Base-by-base conservation (phyloP, 2,329 filamentous ascomycete genomes). In the Botryotinia narcissicola region DNA sequence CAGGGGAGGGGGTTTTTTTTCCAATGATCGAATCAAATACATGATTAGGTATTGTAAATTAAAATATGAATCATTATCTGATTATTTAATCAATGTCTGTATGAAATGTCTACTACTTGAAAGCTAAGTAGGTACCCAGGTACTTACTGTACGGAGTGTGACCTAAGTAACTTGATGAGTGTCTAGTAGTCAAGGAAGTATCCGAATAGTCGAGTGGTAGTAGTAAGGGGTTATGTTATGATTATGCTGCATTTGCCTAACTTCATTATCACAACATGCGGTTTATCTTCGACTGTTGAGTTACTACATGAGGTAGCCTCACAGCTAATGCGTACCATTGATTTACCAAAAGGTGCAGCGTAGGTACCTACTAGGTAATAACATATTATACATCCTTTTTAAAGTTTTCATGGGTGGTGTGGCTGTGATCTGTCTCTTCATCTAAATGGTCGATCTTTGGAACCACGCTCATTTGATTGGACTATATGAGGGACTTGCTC, bases 361-460 rank as follows among this genome's bases (percentile, higher is more conserved):
- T 16, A 51, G 48, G 48, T 14, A 32, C 54, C 54, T 59, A 14
- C 48, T 59, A 32, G 54, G n/a, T 32, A 29, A 32, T 57, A 18
- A n/a, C 29, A 59, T 35, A 59, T 25, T 37, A 61, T 37, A 40
- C 32, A 61, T 61, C 59, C 32, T n/a, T 18, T 42, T 62, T 32
- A 62, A 42, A 42, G 37, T 70, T 60, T 70, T 20, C 40, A 51
- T 71, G 57, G 57, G 22, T 63, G 16, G 29, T 71, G 59, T 51
- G 59, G 59, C 69, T 71, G 42, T 54, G 69, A 42, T 57, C 32
- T 61, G 54, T 60, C 48, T 16, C 48, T 51, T 51, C 25, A 51
- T 51, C 62, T 64, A 64, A 64, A 64, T 48, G 42, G 51, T 70
- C 54, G 51, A 61, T 70, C 67, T 48, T 25, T 64, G 10, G 16